Evolutionary conservation across 23 red algal species (phyloP).

Genomic region (Pyropia yezoensis): DNA sequence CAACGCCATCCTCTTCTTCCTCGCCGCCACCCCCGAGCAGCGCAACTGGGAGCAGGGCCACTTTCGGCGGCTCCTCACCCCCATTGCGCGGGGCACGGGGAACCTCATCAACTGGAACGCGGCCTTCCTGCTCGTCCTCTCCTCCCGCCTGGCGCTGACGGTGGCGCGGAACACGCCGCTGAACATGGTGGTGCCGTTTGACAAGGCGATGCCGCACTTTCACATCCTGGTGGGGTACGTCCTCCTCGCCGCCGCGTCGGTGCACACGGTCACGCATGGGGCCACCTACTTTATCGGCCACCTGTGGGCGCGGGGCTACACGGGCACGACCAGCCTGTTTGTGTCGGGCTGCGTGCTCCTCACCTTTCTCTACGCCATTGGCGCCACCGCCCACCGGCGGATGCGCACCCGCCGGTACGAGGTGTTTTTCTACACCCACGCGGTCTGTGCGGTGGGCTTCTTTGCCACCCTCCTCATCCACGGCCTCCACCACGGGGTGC

Average conservation of each 20-base stretch:
- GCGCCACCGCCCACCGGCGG: constrained; percentile 4
- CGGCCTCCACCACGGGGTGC: constrained; percentile 33
- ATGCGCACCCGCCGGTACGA: constrained; percentile 32
- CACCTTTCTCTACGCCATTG: constrained; percentile 15
- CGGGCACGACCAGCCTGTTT: constrained; percentile 33
- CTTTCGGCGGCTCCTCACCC: constrained; percentile 7
- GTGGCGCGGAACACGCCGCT: constrained; percentile 12
- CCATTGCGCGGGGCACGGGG: constrained; percentile 31
- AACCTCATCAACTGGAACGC: constrained; percentile 34
- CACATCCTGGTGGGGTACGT: constrained; percentile 15
- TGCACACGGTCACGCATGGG: constrained; percentile 24
- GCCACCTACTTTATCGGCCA: background rate
- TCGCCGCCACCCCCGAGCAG: constrained; percentile 22
- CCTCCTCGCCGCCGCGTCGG: constrained; percentile 2
- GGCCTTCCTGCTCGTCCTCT: constrained; percentile 28
- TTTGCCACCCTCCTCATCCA: constrained; percentile 52
- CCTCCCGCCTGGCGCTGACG: constrained; percentile 10
- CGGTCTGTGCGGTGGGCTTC: constrained; percentile 38
- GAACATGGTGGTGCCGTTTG: constrained; percentile 20
- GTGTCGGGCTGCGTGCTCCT: constrained; percentile 35
- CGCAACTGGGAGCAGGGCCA: constrained; percentile 13
- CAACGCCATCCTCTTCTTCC: constrained; percentile 39
- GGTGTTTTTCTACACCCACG: constrained; percentile 64
- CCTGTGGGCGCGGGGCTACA: constrained; percentile 39
- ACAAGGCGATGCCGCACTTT: constrained; percentile 23